These are phyloP conservation scores for Fusarium xyrophilum DNA, from an alignment of 2,329 filamentous ascomycete genomes.

Conservation along the genomic window DNA sequence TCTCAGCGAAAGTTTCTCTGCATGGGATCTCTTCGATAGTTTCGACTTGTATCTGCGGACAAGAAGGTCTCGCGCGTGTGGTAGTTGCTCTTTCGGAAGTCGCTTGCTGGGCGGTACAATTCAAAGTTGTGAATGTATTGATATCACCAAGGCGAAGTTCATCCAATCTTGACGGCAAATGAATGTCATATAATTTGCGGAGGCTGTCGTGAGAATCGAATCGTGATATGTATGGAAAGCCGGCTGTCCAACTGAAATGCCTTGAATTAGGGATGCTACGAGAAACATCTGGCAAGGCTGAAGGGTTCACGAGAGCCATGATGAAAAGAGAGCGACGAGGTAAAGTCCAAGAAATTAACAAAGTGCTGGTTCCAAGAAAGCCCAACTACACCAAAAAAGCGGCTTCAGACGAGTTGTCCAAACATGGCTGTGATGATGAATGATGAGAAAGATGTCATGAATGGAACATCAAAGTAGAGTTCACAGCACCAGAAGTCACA, in stretches of 20 bases:
- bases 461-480: background rate
- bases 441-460: conserved; percentile 35
- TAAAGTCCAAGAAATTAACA: conserved; percentile 45
- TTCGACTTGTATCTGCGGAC: conserved; percentile 41
- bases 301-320: conserved; percentile 47
- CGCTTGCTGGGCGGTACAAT: conserved; percentile 45
- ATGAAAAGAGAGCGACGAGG: conserved; percentile 37
- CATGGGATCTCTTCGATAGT: conserved; percentile 15
- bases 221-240: conserved; percentile 13
- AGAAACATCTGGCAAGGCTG: conserved; percentile 46
- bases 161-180: conserved; percentile 41
- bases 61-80: conserved; percentile 2
- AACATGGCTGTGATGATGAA: conserved; percentile 48
- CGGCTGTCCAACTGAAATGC: conserved; percentile 49
- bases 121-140: conserved; percentile 49
- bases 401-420: conserved; percentile 43
- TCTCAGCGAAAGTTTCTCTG: conserved; percentile 13
- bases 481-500: background rate
- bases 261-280: conserved; percentile 49
- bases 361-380: conserved; percentile 52
- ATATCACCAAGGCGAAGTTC: conserved; percentile 40
- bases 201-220: background rate
- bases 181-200: conserved; percentile 43
- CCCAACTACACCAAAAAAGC: conserved; percentile 48
- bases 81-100: conserved; percentile 1